Evolutionary conservation across 768 basidiomycete genomes (phyloP), one percentile per base, ranked within the genome.

Genomic region (Boletus bicolor): DNA sequence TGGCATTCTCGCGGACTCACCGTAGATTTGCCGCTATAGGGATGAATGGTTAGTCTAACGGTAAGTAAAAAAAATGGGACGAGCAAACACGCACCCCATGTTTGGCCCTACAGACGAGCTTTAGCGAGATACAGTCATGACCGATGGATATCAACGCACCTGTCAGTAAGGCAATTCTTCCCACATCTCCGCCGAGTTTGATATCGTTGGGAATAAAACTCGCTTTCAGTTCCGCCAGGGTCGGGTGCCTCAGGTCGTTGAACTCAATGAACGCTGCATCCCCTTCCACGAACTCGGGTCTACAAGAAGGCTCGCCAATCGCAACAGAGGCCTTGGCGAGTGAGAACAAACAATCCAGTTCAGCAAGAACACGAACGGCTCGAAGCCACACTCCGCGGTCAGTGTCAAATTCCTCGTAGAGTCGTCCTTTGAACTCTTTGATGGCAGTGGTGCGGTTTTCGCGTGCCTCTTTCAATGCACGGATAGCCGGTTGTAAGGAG

Each of bases 141-240:
- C 24, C 32, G 48, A 51, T 10, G 21, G 24, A 51, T 51, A 7
- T 24, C 53, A 48, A 72, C 82, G 21, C 54, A 81, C 94, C 95
- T 24, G 97, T 99, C 54, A 98, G 74, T 56, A 99, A 72, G 3
- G 89, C 86, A 67, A 96, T 86, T 61, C 85, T 84, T 19, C 89
- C 83, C 5, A 79, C 78, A 46, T 82, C 80, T 1, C 84, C 85
- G 15, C 97, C 97, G 44, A 99, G 76, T 64, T 84, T 86, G 35
- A 99, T 83, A 69, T 96, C 80, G 66, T 99, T 99, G 2, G 96
- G 89, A 63, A 99, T 98, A 68, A 99, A 99, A 58, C 82, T 83
- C 60, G 83, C 78, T 63, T 84, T 84, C 56, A 91, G 67, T 70
- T 84, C 85, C 9, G 70, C 57, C 60, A 95, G 73, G 10, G 90